Evolutionary conservation across 768 basidiomycete genomes (phyloP), one percentile per base, ranked within the genome.

Genomic region (Xerocomus brunneocitrinus): DNA sequence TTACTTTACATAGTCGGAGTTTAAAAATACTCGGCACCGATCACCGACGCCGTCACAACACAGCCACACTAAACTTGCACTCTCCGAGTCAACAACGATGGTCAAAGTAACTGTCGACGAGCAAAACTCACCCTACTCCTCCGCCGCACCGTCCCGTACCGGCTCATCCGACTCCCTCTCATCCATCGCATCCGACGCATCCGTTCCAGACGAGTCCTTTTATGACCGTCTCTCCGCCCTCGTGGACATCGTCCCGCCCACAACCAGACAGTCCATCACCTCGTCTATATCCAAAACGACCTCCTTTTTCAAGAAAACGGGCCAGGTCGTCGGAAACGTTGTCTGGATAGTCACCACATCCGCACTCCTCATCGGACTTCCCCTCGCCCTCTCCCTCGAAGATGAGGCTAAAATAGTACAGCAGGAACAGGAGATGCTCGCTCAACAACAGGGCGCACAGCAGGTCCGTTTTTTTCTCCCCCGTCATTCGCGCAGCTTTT

Each of bases 331-430:
- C 32, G 95, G 97, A 13, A 94, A 89, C 69, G 73, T 93, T 61
- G 89, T 95, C 52, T 99, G 97, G 97, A 80, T 97, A 57, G 76
- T 98, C 66, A 94, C 91, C 50, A 98, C 95, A 8, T 91, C 88
- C 41, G 94, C 95, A 1, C 77, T 99, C 50, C 82, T 99, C 59
- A 87, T 99, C 47, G 97, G 91, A 13, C 77, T 99, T 36, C 97
- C 97, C 32, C 78, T 98, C 57, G 93, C 95, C 5, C 79, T 98
- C 61, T 87, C 85, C 56, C 78, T 98, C 62, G 97, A 99, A 73
- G 95, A 97, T 72, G 97, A 99, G 75, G 88, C 91, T 50, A 93
- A 94, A 73, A 81, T 95, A 53, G 87, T 93, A 10, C 85, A 87
- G 44, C 94, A 98, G 73, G 97, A 98, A 73, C 86, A 89, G 73